These are phyloP conservation scores for Aspergillus vadensis DNA, from an alignment of 2,329 filamentous ascomycete genomes.

Conservation along the genomic window DNA sequence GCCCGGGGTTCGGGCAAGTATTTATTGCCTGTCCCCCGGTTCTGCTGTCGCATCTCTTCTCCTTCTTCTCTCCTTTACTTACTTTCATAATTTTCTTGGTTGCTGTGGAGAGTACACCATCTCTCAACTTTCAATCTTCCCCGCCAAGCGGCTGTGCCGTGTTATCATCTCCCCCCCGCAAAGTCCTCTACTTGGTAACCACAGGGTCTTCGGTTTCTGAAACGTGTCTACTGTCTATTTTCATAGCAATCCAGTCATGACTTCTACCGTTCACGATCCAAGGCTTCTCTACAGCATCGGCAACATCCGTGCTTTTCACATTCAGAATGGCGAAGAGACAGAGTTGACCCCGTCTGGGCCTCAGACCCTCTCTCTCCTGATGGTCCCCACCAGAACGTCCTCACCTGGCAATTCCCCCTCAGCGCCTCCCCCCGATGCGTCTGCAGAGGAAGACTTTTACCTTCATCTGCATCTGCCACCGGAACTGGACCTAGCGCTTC, in stretches of 20 bases:
- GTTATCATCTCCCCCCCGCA: conserved; percentile 10
- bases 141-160: background rate
- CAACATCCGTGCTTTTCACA: conserved; percentile 87
- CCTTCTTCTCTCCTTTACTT: conserved; percentile 6
- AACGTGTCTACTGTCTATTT: background rate
- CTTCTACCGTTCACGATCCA: conserved; percentile 37
- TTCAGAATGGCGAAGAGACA: conserved; percentile 82
- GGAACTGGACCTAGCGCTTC: conserved; percentile 88
- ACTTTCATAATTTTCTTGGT: background rate
- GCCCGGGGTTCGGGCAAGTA: background rate
- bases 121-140: background rate
- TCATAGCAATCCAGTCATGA: conserved; percentile 21
- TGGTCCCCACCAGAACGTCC: conserved; percentile 87
- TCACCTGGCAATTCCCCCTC: conserved; percentile 52
- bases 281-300: conserved; percentile 57
- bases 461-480: conserved; percentile 92
- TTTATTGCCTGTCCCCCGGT: conserved; percentile 10
- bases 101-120: background rate
- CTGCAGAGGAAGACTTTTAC: conserved; percentile 88
- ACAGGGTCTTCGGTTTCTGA: background rate
- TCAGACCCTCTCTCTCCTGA: conserved; percentile 88
- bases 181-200: background rate
- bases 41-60: conserved; percentile 5
- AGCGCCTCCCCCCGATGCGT: conserved; percentile 48
- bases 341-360: conserved; percentile 81